Conservation (phyloP, 169 alveolate genomes). For the Toxoplasma gondii region DNA sequence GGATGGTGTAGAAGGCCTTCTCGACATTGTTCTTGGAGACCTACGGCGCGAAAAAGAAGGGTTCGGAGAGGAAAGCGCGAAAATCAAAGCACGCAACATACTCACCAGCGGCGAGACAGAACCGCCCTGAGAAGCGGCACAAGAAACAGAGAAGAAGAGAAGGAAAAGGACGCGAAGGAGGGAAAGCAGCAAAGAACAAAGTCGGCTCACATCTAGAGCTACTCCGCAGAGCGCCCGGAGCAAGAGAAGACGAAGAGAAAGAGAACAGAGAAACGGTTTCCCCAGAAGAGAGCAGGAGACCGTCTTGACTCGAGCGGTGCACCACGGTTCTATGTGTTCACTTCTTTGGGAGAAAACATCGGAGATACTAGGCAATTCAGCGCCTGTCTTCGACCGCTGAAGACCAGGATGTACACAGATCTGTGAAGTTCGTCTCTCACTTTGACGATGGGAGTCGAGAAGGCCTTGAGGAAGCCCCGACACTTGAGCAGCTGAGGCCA, state of each 20-base stretch:
- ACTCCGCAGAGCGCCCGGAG: no score
- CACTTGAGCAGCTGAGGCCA: constrained; percentile 98
- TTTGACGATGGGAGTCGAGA: constrained; percentile 98
- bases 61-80: background rate
- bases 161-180: background rate
- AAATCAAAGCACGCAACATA: background rate
- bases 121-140: background rate
- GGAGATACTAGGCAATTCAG: no score
- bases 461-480: constrained; percentile 96
- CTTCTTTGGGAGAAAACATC: no score
- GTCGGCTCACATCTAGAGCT: no score
- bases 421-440: background rate
- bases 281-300: no score
- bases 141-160: no score
- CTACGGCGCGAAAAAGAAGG: constrained; percentile 42
- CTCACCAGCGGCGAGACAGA: background rate
- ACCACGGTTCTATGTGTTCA: no score
- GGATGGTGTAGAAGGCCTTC: constrained; percentile 95
- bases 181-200: background rate
- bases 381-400: no score
- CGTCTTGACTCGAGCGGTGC: no score
- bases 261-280: no score
- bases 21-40: constrained; percentile 93
- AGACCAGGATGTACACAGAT: no score
- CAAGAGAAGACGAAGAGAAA: no score